Evolutionary conservation across 495 filamentous ascomycete species (phyloP).

Genomic region (Aspergillus ellipticus): DNA sequence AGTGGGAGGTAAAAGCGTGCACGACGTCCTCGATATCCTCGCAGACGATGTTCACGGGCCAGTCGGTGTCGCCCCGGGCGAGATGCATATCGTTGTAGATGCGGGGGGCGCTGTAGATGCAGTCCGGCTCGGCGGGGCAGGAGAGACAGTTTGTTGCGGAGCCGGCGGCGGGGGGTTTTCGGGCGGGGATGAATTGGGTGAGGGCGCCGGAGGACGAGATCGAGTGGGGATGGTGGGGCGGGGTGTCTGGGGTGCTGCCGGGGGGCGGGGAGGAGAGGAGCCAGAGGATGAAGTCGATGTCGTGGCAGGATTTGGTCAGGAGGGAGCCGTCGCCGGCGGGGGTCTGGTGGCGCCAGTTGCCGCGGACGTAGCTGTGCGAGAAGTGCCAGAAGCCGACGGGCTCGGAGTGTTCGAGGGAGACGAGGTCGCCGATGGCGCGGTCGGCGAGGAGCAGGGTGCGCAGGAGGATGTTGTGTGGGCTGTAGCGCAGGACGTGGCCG

Average conservation of each 20-base stretch:
- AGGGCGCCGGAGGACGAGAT: conserved; percentile 64
- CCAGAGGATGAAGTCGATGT: conserved; percentile 90
- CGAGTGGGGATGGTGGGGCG: conserved; percentile 63
- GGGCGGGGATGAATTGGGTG: conserved; percentile 62
- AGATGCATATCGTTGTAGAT: conserved; percentile 68
- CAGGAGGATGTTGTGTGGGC: conserved; percentile 83
- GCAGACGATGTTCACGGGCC: conserved; percentile 84
- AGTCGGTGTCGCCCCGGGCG: conserved; percentile 55
- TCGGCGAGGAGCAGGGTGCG: conserved; percentile 72
- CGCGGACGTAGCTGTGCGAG: conserved; percentile 84
- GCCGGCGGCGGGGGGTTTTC: conserved; percentile 73
- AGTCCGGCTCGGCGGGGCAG: conserved; percentile 67
- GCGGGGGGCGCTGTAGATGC: conserved; percentile 76
- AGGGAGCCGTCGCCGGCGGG: conserved; percentile 52
- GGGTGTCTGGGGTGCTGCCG: background rate
- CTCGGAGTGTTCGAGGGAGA: conserved; percentile 86
- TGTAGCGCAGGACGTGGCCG: conserved; percentile 76
- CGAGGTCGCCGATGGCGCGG: conserved; percentile 70
- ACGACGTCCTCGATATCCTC: conserved; percentile 79
- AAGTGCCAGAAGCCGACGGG: conserved; percentile 98
- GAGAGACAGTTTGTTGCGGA: conserved; percentile 82
- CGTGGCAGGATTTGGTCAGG: conserved; percentile 91
- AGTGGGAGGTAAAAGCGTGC: background rate
- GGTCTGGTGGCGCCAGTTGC: conserved; percentile 86
- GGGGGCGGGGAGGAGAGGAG: conserved; percentile 43